Base-by-base conservation (phyloP, 2,329 filamentous ascomycete genomes). In the Colletotrichum godetiae region DNA sequence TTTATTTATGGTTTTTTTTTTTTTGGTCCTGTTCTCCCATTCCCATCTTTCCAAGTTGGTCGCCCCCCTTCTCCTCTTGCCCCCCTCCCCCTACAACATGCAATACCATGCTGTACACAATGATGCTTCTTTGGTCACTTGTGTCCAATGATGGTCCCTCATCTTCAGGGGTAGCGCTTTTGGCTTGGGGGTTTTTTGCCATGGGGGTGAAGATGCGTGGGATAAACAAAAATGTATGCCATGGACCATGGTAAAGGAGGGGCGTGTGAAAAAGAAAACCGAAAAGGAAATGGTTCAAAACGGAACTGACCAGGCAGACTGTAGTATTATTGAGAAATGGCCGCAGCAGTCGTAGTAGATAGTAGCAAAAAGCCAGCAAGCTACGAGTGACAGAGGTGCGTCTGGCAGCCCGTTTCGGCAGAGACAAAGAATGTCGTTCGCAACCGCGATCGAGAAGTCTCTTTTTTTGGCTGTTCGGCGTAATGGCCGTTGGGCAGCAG, bases 401-500 rank as follows among this genome's bases (percentile, higher is more conserved):
- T 11, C 42, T 61, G 61, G 42, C 59, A 73, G 49, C 57, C 67
- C 56, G 67, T 57, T 73, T 52, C 67, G 60, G 67, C 60, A 66
- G 61, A 66, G 37, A 67, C 46, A 57, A 64, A 68, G 53, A 61
- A 24, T 61, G 52, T 73, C 60, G 71, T 73, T 73, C 71, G 71
- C 71, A 71, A 61, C 35, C 52, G 71, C 71, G 71, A 73, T 73
- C 61, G 56, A 73, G 71, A 73, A 70, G 71, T 73, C 71, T 73
- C 61, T 73, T 59, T 66, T 49, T 64, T 29, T 22, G 22, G 10
- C n/a, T 24, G 7, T 13, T 52, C 15, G 67, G 46, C 46, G 29
- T 56, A 57, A 61, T 65, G 27, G 67, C 46, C 67, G 71, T 73
- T 73, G 71, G 71, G 71, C 71, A 73, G 67, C 71, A 73, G 71